These are phyloP conservation scores for Pestalotiopsis sp. DNA, from an alignment of 2,329 filamentous ascomycete species.

Conservation along the genomic window DNA sequence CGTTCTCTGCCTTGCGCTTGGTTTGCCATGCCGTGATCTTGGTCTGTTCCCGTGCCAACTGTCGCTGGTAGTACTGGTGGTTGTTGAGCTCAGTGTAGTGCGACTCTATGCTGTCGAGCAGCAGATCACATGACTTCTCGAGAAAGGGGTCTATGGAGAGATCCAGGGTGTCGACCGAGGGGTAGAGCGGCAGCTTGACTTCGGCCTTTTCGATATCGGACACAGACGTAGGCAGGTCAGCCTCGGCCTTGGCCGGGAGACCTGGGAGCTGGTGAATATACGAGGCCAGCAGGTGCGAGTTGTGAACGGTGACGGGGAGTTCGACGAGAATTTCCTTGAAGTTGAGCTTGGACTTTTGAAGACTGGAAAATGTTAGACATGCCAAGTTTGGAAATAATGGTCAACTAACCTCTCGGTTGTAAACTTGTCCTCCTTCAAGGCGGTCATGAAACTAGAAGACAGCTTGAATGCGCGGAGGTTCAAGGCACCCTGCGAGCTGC, in stretches of 20 bases:
- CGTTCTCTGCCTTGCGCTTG: constrained; percentile 96
- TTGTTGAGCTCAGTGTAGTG: constrained; percentile 99
- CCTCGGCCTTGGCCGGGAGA: constrained; percentile 62
- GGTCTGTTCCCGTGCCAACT: constrained; percentile 87
- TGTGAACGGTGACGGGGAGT: constrained; percentile 86
- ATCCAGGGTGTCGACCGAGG: constrained; percentile 86
- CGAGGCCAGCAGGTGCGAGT: constrained; percentile 93
- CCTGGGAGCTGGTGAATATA: constrained; percentile 90
- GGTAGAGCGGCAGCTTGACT: constrained; percentile 68
- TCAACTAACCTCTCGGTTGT: constrained; percentile 81
- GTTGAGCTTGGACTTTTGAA: constrained; percentile 90
- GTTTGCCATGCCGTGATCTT: constrained; percentile 97
- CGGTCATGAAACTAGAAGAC: constrained; percentile 81
- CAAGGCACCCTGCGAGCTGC: constrained; percentile 87
- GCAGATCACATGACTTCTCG: constrained; percentile 95
- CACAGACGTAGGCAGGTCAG: constrained; percentile 77
- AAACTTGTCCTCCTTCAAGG: constrained; percentile 97
- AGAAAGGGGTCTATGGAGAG: constrained; percentile 96
- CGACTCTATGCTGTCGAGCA: constrained; percentile 94
- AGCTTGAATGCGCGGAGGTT: constrained; percentile 90
- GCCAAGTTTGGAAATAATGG: neutral
- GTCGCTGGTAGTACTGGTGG: constrained; percentile 94
- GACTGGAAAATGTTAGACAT: constrained; percentile 49
- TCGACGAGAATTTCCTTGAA: constrained; percentile 94
- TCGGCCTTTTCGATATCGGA: constrained; percentile 71